phyloP scores from a whole-genome alignment of 768 basidiomycete species.

The Lepiota brunneoincarnata region DNA sequence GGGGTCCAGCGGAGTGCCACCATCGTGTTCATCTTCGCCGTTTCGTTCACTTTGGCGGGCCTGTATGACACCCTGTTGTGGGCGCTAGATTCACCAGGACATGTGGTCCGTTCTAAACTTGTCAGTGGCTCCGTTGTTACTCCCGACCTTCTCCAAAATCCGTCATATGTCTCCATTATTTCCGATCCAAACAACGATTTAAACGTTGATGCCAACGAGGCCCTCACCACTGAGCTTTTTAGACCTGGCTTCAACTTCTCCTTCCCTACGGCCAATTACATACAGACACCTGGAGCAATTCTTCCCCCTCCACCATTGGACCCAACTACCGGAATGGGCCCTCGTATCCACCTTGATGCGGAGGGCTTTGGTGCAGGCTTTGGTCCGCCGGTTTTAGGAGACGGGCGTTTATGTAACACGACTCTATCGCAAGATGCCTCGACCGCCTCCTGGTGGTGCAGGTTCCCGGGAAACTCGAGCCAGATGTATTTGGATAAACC shows the following conservation, averaged over 20 bases:
- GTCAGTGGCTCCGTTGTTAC: conserved; percentile 5
- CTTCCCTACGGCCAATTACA: neutral
- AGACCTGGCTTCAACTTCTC: conserved; percentile 17
- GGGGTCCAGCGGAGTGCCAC: conserved; percentile 11
- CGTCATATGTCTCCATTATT: conserved; percentile 15
- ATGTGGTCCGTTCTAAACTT: conserved; percentile 14
- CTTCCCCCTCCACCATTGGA: conserved; percentile 5
- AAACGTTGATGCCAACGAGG: conserved; percentile 12
- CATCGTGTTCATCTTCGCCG: conserved; percentile 14
- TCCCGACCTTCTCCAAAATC: conserved; percentile 11
- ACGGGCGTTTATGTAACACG: no score
- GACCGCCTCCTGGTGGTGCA: conserved; percentile 7
- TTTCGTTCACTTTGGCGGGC: conserved; percentile 6
- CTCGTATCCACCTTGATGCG: conserved; percentile 18
- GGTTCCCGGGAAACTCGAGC: no score
- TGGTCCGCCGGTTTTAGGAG: no score
- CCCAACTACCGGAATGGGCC: neutral
- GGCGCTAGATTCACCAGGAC: no score
- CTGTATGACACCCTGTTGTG: conserved; percentile 18
- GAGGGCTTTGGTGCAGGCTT: conserved; percentile 18
- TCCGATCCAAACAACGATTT: conserved; percentile 9
- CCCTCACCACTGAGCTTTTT: conserved; percentile 14
- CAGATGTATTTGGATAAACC: neutral
- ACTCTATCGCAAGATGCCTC: no score
- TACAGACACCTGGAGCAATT: neutral